Percentiles rank a stretch among this genome's conserved stretches.
Conservation (phyloP, 2,329 filamentous ascomycete genomes). For the Orbilia oligospora region DNA sequence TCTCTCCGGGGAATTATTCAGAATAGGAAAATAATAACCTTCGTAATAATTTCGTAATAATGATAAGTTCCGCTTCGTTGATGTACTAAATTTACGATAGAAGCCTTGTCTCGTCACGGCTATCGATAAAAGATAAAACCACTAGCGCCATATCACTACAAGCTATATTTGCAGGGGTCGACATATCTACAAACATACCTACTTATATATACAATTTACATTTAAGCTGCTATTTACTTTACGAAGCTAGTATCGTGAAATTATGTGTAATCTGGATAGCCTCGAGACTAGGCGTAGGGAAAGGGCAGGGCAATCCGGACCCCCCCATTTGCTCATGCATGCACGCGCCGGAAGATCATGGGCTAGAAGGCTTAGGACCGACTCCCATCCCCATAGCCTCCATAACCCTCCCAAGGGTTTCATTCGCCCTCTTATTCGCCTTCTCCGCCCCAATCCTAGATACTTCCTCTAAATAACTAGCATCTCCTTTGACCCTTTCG, state of each 20-base stretch:
- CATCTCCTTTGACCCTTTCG: slow-evolving; percentile 70
- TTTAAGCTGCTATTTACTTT: no score
- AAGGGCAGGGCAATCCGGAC: no score
- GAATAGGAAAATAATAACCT: not conserved
- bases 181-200: no score
- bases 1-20: not conserved
- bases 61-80: not conserved
- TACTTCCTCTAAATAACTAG: slow-evolving; percentile 73
- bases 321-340: no score
- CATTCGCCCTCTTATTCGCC: slow-evolving; percentile 75
- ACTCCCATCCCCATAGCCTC: slow-evolving; percentile 67
- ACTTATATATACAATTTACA: not conserved
- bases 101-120: not conserved
- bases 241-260: not conserved
- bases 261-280: not conserved
- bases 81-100: not conserved
- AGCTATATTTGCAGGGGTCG: no score
- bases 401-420: slow-evolving; percentile 70
- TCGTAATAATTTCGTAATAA: not conserved
- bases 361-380: not conserved
- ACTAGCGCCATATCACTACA: no score
- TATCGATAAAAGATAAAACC: not conserved
- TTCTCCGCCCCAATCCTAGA: slow-evolving; percentile 73
- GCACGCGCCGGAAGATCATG: not conserved
- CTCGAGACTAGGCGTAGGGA: no score